Conservation (phyloP, 2,329 filamentous ascomycete genomes). For the Calonectria pauciramosa region DNA sequence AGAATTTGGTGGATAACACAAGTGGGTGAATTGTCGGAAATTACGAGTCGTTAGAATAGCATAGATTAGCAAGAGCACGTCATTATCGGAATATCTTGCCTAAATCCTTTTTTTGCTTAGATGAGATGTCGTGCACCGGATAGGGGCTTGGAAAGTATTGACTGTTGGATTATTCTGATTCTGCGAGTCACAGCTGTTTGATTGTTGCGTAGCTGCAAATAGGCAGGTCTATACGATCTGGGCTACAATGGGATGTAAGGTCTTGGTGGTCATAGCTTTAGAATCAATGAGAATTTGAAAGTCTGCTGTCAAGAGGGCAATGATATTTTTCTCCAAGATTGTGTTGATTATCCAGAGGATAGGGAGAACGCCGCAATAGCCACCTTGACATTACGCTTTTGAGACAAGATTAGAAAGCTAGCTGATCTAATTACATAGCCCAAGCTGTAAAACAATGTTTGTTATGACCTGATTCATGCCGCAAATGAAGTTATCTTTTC, state of each 20-base stretch:
- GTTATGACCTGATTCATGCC: too few relatives aligned
- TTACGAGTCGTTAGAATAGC: background rate
- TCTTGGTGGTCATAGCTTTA: background rate
- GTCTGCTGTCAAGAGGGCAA: too few relatives aligned
- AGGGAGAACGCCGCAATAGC: background rate
- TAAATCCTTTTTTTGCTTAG: background rate
- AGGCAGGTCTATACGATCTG: background rate
- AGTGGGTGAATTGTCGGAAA: background rate
- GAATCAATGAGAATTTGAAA: too few relatives aligned
- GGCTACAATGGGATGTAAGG: background rate
- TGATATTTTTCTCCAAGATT: background rate
- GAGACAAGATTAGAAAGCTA: background rate
- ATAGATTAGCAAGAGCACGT: background rate
- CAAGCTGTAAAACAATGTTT: too few relatives aligned
- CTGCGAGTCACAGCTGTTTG: background rate
- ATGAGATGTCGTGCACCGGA: rapidly evolving
- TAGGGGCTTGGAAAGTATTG: too few relatives aligned
- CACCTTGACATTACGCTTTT: background rate
- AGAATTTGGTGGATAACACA: background rate
- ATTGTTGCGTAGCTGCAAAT: background rate
- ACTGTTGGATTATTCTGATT: background rate
- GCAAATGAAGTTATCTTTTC: too few relatives aligned
- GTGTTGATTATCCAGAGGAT: background rate
- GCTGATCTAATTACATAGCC: too few relatives aligned
- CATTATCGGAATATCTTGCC: background rate